phyloP scores from a whole-genome alignment of 257 asterid species.

The Lavandula angustifolia region DNA sequence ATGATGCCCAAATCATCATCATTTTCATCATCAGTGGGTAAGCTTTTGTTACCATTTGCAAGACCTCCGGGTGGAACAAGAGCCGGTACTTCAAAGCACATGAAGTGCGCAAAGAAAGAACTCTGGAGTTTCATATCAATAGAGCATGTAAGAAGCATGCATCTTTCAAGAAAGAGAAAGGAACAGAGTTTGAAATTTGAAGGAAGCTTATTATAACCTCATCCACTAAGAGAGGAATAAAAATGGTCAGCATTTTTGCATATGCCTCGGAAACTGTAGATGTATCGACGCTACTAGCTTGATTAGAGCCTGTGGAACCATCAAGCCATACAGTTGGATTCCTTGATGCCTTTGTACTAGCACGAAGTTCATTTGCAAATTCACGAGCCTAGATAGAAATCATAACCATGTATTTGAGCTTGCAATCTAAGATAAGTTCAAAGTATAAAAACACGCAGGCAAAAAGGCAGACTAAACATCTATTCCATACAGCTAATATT shows the following conservation, averaged over 20 bases:
- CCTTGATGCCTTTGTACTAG: conserved; percentile 91
- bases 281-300: conserved; percentile 81
- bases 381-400: conserved; percentile 83
- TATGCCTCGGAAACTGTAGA: conserved; percentile 95
- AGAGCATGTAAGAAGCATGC: conserved; percentile 22
- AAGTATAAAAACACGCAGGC: conserved; percentile 15
- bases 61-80: conserved; percentile 88
- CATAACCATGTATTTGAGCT: conserved; percentile 29
- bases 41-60: conserved; percentile 62
- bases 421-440: neutral
- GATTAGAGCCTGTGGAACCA: conserved; percentile 87
- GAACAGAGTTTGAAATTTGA: conserved; percentile 26
- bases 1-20: conserved; percentile 92
- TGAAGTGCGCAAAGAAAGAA: conserved; percentile 97
- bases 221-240: conserved; percentile 96
- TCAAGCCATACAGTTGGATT: conserved; percentile 98
- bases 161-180: conserved; percentile 17
- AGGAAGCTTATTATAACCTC: conserved; percentile 57
- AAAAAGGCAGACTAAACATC: conserved; percentile 10
- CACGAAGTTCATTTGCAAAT: conserved; percentile 98
- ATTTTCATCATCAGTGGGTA: conserved; percentile 51
- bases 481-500: conserved; percentile 18
- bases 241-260: conserved; percentile 92
- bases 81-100: conserved; percentile 99
- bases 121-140: conserved; percentile 56